Evolutionary conservation across 2,329 filamentous ascomycete genomes (phyloP).

Genomic region (Penicillium brasilianum): DNA sequence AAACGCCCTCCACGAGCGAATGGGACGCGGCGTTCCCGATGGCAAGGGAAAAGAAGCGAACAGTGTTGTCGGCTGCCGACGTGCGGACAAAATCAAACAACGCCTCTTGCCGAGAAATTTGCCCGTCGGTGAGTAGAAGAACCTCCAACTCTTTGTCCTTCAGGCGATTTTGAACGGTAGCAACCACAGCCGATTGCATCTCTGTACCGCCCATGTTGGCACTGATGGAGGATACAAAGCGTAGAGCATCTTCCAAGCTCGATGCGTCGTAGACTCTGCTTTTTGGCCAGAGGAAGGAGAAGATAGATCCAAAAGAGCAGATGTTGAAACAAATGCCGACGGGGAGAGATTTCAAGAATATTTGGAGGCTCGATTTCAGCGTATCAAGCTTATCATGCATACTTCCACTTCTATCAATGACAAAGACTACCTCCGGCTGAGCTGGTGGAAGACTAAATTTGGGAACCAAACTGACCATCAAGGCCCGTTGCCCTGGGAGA

Average conservation of each 20-base stretch:
- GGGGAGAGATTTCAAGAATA: slow-evolving; percentile 65
- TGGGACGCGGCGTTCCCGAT: slow-evolving; percentile 62
- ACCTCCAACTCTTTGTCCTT: slow-evolving; percentile 57
- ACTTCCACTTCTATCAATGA: slow-evolving; percentile 73
- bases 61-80: slow-evolving; percentile 47
- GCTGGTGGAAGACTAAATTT: slow-evolving; percentile 66
- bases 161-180: slow-evolving; percentile 53
- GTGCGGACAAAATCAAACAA: slow-evolving; percentile 57
- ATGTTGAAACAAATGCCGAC: slow-evolving; percentile 63
- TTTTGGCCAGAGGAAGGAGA: slow-evolving; percentile 55
- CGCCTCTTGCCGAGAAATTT: slow-evolving; percentile 56
- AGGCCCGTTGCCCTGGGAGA: slow-evolving; percentile 64
- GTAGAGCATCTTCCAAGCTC: slow-evolving; percentile 52
- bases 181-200: slow-evolving; percentile 55
- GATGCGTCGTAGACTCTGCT: slow-evolving; percentile 54
- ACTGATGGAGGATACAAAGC: slow-evolving; percentile 49
- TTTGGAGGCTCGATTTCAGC: slow-evolving; percentile 54
- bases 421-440: slow-evolving; percentile 69
- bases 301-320: slow-evolving; percentile 59
- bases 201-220: slow-evolving; percentile 61
- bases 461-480: slow-evolving; percentile 74
- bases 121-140: slow-evolving; percentile 62
- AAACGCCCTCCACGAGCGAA: slow-evolving; percentile 63
- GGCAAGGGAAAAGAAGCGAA: slow-evolving; percentile 61
- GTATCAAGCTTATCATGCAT: slow-evolving; percentile 56